phyloP scores from a whole-genome alignment of 768 basidiomycete species.

The Crepidotus variabilis region DNA sequence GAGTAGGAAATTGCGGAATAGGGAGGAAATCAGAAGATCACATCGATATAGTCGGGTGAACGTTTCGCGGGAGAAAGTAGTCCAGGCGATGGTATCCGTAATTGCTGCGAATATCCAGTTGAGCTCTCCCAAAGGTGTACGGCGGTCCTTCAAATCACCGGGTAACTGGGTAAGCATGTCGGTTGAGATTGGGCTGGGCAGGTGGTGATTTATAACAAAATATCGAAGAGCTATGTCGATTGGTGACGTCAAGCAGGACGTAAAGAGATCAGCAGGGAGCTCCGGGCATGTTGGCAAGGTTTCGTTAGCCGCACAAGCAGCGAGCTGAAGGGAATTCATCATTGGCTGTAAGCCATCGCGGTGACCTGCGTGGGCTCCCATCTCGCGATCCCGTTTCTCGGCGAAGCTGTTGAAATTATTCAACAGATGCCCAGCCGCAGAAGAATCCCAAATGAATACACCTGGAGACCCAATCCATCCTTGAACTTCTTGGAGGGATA shows the following conservation, averaged over 20 bases:
- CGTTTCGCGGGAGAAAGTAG: conserved; percentile 88
- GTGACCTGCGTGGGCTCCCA: conserved; percentile 55
- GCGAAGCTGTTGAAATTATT: conserved; percentile 85
- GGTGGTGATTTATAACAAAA: conserved; percentile 87
- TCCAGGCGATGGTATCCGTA: conserved; percentile 99
- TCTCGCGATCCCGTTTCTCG: conserved; percentile 68
- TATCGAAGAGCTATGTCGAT: conserved; percentile 96
- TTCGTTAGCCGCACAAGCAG: conserved; percentile 90
- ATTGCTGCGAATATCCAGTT: conserved; percentile 99
- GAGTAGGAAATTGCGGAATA: conserved; percentile 96
- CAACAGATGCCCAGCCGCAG: conserved; percentile 92
- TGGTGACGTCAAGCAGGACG: conserved; percentile 94
- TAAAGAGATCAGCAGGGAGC: conserved; percentile 96
- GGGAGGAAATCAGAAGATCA: conserved; percentile 90
- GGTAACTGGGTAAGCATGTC: conserved; percentile 96
- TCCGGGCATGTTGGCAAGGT: conserved; percentile 93
- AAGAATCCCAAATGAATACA: conserved; percentile 99
- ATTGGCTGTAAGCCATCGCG: conserved; percentile 64
- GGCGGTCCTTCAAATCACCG: conserved; percentile 93
- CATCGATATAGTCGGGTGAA: conserved; percentile 94
- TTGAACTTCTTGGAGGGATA: conserved; percentile 91
- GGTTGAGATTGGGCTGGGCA: conserved; percentile 73
- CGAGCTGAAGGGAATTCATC: conserved; percentile 89
- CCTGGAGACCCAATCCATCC: conserved; percentile 92
- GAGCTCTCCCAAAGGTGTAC: conserved; percentile 96